Conservation (phyloP, 1,139 yeast genomes). For the Candida glucosophila region DNA sequence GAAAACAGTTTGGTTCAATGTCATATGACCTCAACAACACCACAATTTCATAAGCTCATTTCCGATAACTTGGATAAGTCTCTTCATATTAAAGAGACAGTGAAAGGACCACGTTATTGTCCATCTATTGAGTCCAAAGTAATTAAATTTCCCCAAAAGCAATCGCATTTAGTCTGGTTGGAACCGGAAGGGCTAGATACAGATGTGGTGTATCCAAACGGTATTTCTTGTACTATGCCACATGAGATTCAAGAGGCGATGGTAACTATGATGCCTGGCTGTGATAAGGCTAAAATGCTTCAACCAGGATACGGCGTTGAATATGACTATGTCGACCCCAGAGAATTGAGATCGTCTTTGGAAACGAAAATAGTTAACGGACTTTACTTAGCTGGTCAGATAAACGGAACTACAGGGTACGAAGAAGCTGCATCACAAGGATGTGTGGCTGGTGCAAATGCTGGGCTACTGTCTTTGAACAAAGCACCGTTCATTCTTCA, state of each 20-base stretch:
- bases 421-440: slow-evolving; percentile 99
- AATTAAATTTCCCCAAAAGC: slow-evolving; percentile 69
- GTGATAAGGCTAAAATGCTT: slow-evolving; percentile 76
- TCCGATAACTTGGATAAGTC: slow-evolving; percentile 68
- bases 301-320: slow-evolving; percentile 99
- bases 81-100: slow-evolving; percentile 87
- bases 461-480: slow-evolving; percentile 45
- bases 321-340: slow-evolving; percentile 91
- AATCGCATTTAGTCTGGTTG: slow-evolving; percentile 79
- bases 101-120: slow-evolving; percentile 94
- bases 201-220: slow-evolving; percentile 87
- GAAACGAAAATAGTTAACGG: slow-evolving; percentile 81
- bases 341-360: slow-evolving; percentile 68
- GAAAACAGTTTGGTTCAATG: slow-evolving; percentile 57
- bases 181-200: slow-evolving; percentile 94
- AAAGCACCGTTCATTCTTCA: slow-evolving; percentile 46
- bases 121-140: slow-evolving; percentile 93
- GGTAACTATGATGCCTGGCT: slow-evolving; percentile 75
- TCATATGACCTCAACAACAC: slow-evolving; percentile 72
- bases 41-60: slow-evolving; percentile 62
- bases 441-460: slow-evolving; percentile 89
- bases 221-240: slow-evolving; percentile 95
- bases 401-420: slow-evolving; percentile 97
- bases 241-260: slow-evolving; percentile 77
- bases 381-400: slow-evolving; percentile 88